Evolutionary conservation across 495 filamentous ascomycete genomes (phyloP), one percentile per base, ranked within the genome.

Genomic region (Neurospora sp.): DNA sequence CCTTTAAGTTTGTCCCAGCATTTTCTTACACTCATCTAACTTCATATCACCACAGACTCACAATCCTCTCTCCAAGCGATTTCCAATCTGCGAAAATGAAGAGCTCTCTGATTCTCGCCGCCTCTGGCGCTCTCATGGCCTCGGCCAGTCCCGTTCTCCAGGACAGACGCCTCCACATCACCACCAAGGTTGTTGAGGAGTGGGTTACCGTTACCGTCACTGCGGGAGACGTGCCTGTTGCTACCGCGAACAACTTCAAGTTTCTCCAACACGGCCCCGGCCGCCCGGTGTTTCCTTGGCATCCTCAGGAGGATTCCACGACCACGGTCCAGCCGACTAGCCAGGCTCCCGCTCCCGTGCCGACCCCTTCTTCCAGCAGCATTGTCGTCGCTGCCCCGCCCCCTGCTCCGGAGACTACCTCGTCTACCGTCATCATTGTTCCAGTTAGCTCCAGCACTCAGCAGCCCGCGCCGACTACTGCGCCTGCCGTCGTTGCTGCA

Each of bases 201-300:
- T 88, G 87, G 77, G 83, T 90, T 75, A 90, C 87, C 69, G 84
- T 88, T 73, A 88, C 86, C 27, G 86, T 91, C 75, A 90, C 87
- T 70, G 86, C 81, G 10, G 81, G 81, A 59, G 78, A 78, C 38
- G 75, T 82, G 70, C 78, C 68, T 73, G 78, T 39, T 74, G 78
- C 71, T 73, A 74, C 27, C 65, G 27, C 18, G 70, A 70, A 59
- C 71, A 14, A 14, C 53, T 65, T 37, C 35, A 37, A 37, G 35
- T 37, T 70, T 45, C 39, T 68, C 70, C 37, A 59, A 69, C 39
- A 73, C 53, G 44, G 40, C 73, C 68, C 73, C 68, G 9, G 69
- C 72, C 41, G 71, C 74, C 71, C 77, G 39, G 37, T 31, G 35
- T 70, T 45, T 70, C 53, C 42, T 38, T n/a, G 65, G 20, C 53